Evolutionary conservation across 1,139 yeast genomes (phyloP).

Genomic region (Candida gigantensis): DNA sequence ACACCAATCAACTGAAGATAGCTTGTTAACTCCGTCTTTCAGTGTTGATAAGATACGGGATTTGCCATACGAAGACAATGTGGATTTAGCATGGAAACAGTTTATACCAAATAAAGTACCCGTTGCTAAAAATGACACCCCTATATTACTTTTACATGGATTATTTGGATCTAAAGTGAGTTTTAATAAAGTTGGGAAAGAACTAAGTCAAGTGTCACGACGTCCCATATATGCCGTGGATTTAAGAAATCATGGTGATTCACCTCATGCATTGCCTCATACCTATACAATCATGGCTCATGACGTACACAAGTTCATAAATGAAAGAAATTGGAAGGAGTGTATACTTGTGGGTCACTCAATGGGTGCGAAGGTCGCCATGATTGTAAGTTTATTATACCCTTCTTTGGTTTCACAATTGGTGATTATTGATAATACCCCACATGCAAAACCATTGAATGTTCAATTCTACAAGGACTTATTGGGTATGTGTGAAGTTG

Average conservation of each 20-base stretch:
- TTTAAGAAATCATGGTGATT: conserved; percentile 54
- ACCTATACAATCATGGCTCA: conserved; percentile 42
- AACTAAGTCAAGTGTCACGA: conserved; percentile 29
- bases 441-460: conserved; percentile 31
- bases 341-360: conserved; percentile 51
- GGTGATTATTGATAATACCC: conserved; percentile 52
- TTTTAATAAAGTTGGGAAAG: conserved; percentile 38
- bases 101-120: conserved; percentile 7
- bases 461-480: conserved; percentile 27
- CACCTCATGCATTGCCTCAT: conserved; percentile 46
- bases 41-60: conserved; percentile 12
- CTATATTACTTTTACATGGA: conserved; percentile 50
- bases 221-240: conserved; percentile 46
- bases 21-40: conserved; percentile 5
- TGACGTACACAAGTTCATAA: conserved; percentile 39
- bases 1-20: neutral
- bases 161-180: conserved; percentile 49
- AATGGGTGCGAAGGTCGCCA: conserved; percentile 56
- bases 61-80: conserved; percentile 13
- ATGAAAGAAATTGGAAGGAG: conserved; percentile 23
- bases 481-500: conserved; percentile 36
- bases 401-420: conserved; percentile 42
- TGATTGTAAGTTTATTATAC: conserved; percentile 41
- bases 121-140: conserved; percentile 17
- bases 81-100: conserved; percentile 11